Evolutionary conservation across 2,329 filamentous ascomycete genomes (phyloP).

Genomic region (Fusarium domesticum): DNA sequence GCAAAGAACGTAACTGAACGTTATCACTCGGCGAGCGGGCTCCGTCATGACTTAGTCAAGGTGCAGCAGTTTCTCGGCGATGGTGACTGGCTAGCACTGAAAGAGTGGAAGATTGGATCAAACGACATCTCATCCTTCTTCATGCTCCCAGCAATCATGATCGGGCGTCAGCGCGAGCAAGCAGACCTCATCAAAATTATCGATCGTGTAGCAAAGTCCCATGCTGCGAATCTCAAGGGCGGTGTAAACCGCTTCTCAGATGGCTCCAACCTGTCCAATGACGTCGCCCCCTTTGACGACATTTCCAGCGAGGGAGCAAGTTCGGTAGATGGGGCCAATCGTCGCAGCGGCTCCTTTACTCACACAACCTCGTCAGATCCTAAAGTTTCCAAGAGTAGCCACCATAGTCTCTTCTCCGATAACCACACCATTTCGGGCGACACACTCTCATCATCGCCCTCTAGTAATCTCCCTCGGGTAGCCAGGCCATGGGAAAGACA

Average conservation of each 20-base stretch:
- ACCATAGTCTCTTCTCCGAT: slow-evolving; percentile 44
- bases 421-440: slow-evolving; percentile 43
- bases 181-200: slow-evolving; percentile 70
- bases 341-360: slow-evolving; percentile 49
- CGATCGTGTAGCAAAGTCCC: slow-evolving; percentile 68
- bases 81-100: slow-evolving; percentile 68
- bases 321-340: slow-evolving; percentile 52
- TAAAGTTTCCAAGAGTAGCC: slow-evolving; percentile 37
- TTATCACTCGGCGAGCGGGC: slow-evolving; percentile 83
- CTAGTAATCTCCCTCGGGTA: slow-evolving; percentile 37
- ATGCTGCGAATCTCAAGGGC: slow-evolving; percentile 47
- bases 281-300: slow-evolving; percentile 48
- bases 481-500: slow-evolving; percentile 52
- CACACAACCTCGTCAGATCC: slow-evolving; percentile 43
- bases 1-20: slow-evolving; percentile 83
- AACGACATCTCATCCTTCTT: slow-evolving; percentile 92
- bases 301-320: slow-evolving; percentile 59
- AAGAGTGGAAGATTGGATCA: slow-evolving; percentile 72
- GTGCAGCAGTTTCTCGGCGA: slow-evolving; percentile 72
- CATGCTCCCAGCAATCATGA: slow-evolving; percentile 75
- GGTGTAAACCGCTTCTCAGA: slow-evolving; percentile 50
- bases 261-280: slow-evolving; percentile 51
- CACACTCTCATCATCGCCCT: slow-evolving; percentile 47
- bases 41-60: slow-evolving; percentile 74
- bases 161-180: slow-evolving; percentile 73